phyloP scores from a whole-genome alignment of 78 protist species.

The Polysphondylium violaceum region DNA sequence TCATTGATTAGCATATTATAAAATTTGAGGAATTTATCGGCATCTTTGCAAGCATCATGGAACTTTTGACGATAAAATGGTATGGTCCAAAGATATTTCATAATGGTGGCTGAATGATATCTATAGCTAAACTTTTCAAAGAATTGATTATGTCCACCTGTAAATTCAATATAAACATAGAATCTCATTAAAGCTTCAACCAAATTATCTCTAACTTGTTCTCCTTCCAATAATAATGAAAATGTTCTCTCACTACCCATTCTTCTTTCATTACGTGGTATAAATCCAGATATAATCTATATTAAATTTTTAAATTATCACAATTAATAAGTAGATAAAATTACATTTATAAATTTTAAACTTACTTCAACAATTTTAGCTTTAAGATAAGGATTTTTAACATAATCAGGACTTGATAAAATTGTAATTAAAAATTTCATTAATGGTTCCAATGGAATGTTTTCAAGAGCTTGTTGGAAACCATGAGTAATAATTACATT shows the following conservation, averaged over 20 bases:
- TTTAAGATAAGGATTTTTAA: constrained; percentile 80
- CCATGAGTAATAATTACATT: neutral
- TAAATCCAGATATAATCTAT: constrained; percentile 38
- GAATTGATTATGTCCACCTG: constrained; percentile 82
- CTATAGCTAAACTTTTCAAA: constrained; percentile 76
- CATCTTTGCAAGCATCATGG: constrained; percentile 13
- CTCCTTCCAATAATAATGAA: constrained; percentile 37
- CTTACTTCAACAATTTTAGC: constrained; percentile 70
- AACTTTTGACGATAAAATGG: constrained; percentile 54
- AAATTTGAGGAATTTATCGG: constrained; percentile 62
- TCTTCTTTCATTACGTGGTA: constrained; percentile 12
- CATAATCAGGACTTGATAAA: constrained; percentile 62
- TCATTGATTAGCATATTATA: constrained; percentile 81
- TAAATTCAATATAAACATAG: constrained; percentile 81
- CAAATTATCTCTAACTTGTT: constrained; percentile 40
- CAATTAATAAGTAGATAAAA: neutral
- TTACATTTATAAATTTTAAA: neutral
- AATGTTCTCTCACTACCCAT: neutral
- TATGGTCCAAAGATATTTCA: constrained; percentile 66
- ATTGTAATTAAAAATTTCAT: constrained; percentile 71
- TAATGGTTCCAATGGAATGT: constrained; percentile 30
- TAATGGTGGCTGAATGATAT: constrained; percentile 26
- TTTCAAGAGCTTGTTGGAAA: constrained; percentile 29
- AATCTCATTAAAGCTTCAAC: constrained; percentile 60
- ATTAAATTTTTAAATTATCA: neutral